Conservation (phyloP, 371 early-diverging fungal species). For the Syncephalis plumigaleata region DNA sequence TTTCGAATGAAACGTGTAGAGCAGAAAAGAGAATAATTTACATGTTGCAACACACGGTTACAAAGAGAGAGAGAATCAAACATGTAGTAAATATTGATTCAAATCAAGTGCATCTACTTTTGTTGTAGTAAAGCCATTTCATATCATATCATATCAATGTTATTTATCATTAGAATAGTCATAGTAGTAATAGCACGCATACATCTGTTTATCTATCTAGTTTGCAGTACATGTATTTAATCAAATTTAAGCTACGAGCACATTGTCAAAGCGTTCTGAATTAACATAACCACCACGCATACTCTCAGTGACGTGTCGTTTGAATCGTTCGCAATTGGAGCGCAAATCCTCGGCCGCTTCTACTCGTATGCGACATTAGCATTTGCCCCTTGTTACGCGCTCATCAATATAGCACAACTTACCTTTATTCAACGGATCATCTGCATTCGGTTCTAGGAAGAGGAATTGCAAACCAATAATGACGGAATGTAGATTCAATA, state of each 20-base stretch:
- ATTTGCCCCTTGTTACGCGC: not conserved
- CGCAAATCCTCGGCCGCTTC: conserved; percentile 67
- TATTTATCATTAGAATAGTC: too few relatives aligned
- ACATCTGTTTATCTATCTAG: too few relatives aligned
- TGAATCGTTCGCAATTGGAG: conserved; percentile 40
- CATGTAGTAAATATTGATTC: too few relatives aligned
- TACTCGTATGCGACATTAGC: conserved; percentile 2
- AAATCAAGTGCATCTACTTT: too few relatives aligned
- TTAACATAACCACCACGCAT: conserved; percentile 53
- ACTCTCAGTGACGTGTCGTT: conserved; percentile 38
- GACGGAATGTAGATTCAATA: conserved; percentile 89
- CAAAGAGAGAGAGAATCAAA: too few relatives aligned
- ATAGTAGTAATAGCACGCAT: too few relatives aligned
- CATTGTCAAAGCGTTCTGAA: conserved; percentile 44
- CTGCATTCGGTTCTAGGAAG: conserved; percentile 95
- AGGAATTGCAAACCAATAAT: conserved; percentile 91
- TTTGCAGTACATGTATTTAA: too few relatives aligned
- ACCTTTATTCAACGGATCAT: conserved; percentile 97
- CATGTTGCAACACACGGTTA: too few relatives aligned
- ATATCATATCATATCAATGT: too few relatives aligned
- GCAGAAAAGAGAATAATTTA: too few relatives aligned
- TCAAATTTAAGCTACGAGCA: conserved; percentile 6
- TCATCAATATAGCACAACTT: conserved; percentile 1
- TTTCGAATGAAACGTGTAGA: too few relatives aligned
- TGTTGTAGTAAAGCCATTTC: too few relatives aligned